Base-by-base conservation (phyloP, 23 red algal species). In the Pyropia haitanensis region DNA sequence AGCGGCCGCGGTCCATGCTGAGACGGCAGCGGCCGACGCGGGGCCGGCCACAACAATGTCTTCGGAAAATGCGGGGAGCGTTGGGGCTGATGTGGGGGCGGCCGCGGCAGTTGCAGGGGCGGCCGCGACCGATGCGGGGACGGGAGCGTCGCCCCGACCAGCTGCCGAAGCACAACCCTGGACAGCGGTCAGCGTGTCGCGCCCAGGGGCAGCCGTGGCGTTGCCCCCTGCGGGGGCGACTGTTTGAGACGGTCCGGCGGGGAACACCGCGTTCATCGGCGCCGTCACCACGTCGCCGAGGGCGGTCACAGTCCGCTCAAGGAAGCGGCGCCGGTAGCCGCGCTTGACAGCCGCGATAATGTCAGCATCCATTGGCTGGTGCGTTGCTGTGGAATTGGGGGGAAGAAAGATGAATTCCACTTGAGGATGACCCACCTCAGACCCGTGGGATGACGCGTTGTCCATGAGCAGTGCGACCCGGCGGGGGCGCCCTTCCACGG, bases 281-380 rank as follows among this genome's bases (percentile, higher is more conserved):
- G 52, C 33, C 22, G 69, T 27, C 26, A 32, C 52, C n/a, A 5
- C 27, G 26, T 73, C 52, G 21, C 51, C 49, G 7, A 60, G 49
- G 15, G 56, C 56, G 49, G 49, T 51, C 44, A 73, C 23, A 56
- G 24, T 30, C 1, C 24, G 69, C 60, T 10, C 13, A 17, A 73
- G 54, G 17, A 73, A 25, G 52, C 22, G 20, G 67, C 52, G 49
- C 60, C 60, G 28, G 56, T 56, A 17, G 50, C 44, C 23, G 56
- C 60, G 26, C 69, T 56, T 72, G 17, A 48, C 53, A 51, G 52
- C 8, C 5, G 67, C 53, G 58, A 72, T 72, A 15, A 72, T 57
- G 7, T 7, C 49, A 48, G 58, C 58, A 53, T 72, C 5, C 67
- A 72, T 61, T 24, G 51, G 51, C 46, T 60, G 46, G 5, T 72